These are phyloP conservation scores for Porphyrellus cyaneotinctus DNA, from an alignment of 768 basidiomycete species.

Conservation along the genomic window DNA sequence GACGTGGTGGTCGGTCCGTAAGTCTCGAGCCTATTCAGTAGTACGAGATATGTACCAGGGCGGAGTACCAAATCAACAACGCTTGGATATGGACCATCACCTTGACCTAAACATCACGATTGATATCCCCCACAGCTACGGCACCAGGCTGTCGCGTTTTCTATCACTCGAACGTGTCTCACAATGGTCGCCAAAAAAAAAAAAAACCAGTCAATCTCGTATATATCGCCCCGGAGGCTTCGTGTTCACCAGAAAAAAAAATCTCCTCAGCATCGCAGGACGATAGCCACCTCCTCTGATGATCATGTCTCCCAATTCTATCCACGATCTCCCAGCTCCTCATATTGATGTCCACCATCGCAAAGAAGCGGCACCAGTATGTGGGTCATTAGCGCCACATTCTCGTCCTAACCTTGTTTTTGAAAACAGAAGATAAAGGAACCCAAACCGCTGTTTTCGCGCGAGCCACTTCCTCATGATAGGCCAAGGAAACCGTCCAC, in stretches of 20 bases:
- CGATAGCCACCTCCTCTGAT: constrained; percentile 7
- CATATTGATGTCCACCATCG: constrained; percentile 13
- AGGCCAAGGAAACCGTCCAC: constrained; percentile 22
- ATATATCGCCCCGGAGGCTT: constrained; percentile 24
- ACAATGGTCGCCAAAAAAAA: constrained; percentile 13
- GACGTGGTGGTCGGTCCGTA: constrained; percentile 12
- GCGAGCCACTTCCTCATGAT: constrained; percentile 20
- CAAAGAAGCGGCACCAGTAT: constrained; percentile 18
- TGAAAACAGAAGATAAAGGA: constrained; percentile 21
- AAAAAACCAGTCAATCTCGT: constrained; percentile 22
- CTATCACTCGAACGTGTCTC: constrained; percentile 26
- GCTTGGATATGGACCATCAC: constrained; percentile 30
- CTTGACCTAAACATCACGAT: constrained; percentile 27
- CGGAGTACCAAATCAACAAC: constrained; percentile 33
- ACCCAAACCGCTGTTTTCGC: constrained; percentile 18
- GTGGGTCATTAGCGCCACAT: constrained; percentile 13
- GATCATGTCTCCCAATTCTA: constrained; percentile 10
- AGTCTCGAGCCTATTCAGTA: constrained; percentile 1
- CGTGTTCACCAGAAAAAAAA: constrained; percentile 9
- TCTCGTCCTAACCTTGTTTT: constrained; percentile 10
- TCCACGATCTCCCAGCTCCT: constrained; percentile 13
- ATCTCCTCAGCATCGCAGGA: constrained; percentile 11
- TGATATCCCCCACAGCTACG: constrained; percentile 31
- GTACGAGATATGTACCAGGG: constrained; percentile 15
- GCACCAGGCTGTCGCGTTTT: constrained; percentile 33